Evolutionary conservation across 1,284 basidiomycete genomes (phyloP), one percentile per base, ranked within the genome.

Genomic region (Flammula alnicola): DNA sequence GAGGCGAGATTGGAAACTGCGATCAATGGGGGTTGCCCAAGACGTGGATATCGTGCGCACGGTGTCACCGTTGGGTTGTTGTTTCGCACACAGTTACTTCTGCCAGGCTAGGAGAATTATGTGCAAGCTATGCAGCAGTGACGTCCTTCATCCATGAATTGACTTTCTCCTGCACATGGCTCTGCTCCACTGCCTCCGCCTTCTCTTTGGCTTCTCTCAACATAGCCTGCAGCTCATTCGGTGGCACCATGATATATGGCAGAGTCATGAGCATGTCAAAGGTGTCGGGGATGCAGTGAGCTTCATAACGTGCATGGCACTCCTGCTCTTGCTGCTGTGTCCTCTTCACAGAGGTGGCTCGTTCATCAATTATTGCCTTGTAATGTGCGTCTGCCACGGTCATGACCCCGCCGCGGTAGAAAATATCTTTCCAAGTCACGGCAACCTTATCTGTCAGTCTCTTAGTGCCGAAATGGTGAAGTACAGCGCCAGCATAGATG

Each of bases 391-490:
- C 10, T 44, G 36, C 31, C 19, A 33, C 14, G 31, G 23, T n/a
- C n/a, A n/a, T n/a, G n/a, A n/a, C n/a, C n/a, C n/a, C n/a, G n/a
- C n/a, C n/a, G n/a, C n/a, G n/a, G n/a, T n/a, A n/a, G n/a, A n/a
- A n/a, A n/a, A n/a, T n/a, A n/a, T n/a, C n/a, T n/a, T n/a, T n/a
- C n/a, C n/a, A n/a, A n/a, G n/a, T n/a, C n/a, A n/a, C n/a, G n/a
- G n/a, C n/a, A n/a, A n/a, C n/a, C n/a, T n/a, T n/a, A n/a, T n/a
- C n/a, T n/a, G n/a, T n/a, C n/a, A n/a, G n/a, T n/a, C n/a, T n/a
- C n/a, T n/a, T n/a, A n/a, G 52, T 54, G 29, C 56, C 54, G 38
- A 55, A 58, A 49, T 52, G 47, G 31, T 47, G 37, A 27, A 56
- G 16, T 22, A 56, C 46, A 37, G 54, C 51, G 14, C 22, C 17